Evolutionary conservation across 2,329 filamentous ascomycete species (phyloP).

Genomic region (Botrytis tulipae): DNA sequence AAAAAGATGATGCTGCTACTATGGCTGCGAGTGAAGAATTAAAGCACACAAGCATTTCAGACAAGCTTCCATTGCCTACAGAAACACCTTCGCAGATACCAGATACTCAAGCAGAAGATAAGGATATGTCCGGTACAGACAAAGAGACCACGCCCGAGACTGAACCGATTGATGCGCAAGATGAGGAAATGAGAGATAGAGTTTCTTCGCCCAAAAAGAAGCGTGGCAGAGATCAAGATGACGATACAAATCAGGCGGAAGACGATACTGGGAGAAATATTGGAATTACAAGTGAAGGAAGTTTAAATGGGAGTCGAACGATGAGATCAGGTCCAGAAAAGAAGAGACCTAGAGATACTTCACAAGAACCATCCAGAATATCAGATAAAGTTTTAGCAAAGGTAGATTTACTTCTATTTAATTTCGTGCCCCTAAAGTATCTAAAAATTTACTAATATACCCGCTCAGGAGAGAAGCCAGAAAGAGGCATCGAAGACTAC

Average conservation of each 20-base stretch:
- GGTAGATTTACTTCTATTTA: conserved; percentile 21
- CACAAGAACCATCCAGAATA: conserved; percentile 29
- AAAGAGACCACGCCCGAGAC: conserved; percentile 36
- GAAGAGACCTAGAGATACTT: conserved; percentile 58
- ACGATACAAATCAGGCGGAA: conserved; percentile 45
- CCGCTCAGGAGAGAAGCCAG: conserved; percentile 23
- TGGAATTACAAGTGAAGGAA: conserved; percentile 44
- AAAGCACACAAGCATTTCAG: conserved; percentile 62
- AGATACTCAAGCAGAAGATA: conserved; percentile 38
- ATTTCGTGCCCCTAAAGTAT: background rate
- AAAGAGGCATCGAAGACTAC: conserved; percentile 16
- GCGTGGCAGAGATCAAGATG: conserved; percentile 45
- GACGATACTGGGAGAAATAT: conserved; percentile 40
- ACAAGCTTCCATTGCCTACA: conserved; percentile 43
- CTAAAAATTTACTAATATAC: background rate
- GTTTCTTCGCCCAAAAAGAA: conserved; percentile 65
- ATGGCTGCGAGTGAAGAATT: conserved; percentile 63
- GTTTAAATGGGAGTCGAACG: conserved; percentile 35
- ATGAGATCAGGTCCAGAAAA: conserved; percentile 60
- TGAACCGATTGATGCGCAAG: conserved; percentile 42
- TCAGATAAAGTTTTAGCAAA: conserved; percentile 32
- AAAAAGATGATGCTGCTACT: conserved; percentile 59
- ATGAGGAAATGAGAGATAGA: conserved; percentile 48
- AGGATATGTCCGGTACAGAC: conserved; percentile 30
- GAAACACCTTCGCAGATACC: conserved; percentile 51